Evolutionary conservation across 2,329 filamentous ascomycete species (phyloP), one percentile per base, ranked within the genome.

Genomic region (Byssochlamys sp.): DNA sequence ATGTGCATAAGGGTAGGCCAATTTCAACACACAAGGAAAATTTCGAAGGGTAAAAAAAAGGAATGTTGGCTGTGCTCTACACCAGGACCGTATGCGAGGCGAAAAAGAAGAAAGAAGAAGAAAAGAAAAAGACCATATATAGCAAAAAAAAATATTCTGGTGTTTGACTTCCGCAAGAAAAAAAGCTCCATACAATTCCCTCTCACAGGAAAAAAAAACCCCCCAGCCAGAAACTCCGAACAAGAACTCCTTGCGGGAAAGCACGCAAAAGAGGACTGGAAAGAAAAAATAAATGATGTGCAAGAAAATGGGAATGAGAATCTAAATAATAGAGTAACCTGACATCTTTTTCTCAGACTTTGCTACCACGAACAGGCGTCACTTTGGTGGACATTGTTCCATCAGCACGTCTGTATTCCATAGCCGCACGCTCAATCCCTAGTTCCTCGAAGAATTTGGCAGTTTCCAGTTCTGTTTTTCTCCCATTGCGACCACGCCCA

Each of bases 371-470:
- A 28, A n/a, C 24, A 12, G 24, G 25, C 9, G 49, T 26, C 10
- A 65, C 61, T 55, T 71, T 73, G 57, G 66, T 69, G 35, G 67
- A 66, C 64, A 69, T 69, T 11, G 65, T 62, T 3, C 69, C 68
- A 56, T 75, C 70, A 53, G 70, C 67, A 59, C 71, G 66, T 64
- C 73, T 67, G 57, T 73, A 70, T 10, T 71, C 65, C 65, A 70
- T 69, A 26, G 68, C 66, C 12, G 49, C 24, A 12, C 27, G 24
- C 11, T 51, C 49, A 14, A 28, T 26, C 49, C 49, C 24, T 26
- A 51, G 7, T 28, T 51, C 7, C 25, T 26, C 25, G 12, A 28
- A 12, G 4, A 26, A 28, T 27, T 24, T 25, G 27, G 11, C 25
- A 51, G 49, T 7, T 1, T 51, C n/a, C n/a, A 7, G 31, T 0